phyloP scores from a whole-genome alignment of 257 asterid species.

The Lycium ferocissimum region DNA sequence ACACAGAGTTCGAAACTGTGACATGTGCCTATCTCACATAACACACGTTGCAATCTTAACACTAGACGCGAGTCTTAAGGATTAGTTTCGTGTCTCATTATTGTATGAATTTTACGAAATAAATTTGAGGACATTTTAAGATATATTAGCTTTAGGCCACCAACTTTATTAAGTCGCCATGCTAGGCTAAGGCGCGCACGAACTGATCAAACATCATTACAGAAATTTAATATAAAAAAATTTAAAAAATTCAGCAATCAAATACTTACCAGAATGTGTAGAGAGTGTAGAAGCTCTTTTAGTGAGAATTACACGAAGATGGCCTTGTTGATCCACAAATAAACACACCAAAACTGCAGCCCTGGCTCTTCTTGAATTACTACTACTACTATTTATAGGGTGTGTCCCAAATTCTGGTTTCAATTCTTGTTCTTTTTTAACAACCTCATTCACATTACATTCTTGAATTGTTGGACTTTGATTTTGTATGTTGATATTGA shows the following conservation, averaged over 20 bases:
- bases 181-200: too few relatives aligned
- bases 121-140: too few relatives aligned
- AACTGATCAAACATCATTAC: neutral
- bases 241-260: neutral
- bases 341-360: constrained; percentile 84
- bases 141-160: too few relatives aligned
- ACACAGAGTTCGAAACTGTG: too few relatives aligned
- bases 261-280: constrained; percentile 64
- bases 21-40: too few relatives aligned
- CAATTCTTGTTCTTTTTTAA: neutral
- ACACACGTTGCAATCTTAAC: too few relatives aligned
- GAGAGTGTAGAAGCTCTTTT: constrained; percentile 71
- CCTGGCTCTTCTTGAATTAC: constrained; percentile 33
- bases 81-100: too few relatives aligned
- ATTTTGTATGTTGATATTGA: neutral
- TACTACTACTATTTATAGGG: neutral
- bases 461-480: constrained; percentile 30
- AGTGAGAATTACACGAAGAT: constrained; percentile 79
- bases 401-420: neutral
- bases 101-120: too few relatives aligned
- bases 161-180: too few relatives aligned
- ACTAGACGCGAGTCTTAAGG: too few relatives aligned
- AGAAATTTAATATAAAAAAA: neutral
- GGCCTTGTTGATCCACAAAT: constrained; percentile 60
- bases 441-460: neutral